These are phyloP conservation scores for Terfezia boudieri DNA, from an alignment of 495 filamentous ascomycete species.

Conservation along the genomic window DNA sequence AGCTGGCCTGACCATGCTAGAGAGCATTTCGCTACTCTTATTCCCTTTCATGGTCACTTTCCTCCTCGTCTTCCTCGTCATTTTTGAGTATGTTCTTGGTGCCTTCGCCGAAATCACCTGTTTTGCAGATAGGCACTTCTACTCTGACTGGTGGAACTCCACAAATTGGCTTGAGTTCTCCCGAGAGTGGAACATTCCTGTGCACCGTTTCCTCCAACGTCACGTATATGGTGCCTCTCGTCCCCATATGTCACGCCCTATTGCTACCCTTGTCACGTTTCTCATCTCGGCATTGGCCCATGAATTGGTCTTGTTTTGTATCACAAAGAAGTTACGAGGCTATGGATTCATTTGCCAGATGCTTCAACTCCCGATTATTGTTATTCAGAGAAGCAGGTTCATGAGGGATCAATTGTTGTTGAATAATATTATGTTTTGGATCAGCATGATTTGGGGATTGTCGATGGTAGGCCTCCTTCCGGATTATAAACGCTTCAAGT, in stretches of 20 bases:
- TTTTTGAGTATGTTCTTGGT: conserved; percentile 91
- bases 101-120: conserved; percentile 87
- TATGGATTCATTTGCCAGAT: conserved; percentile 92
- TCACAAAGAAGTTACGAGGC: conserved; percentile 87
- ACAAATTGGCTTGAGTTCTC: conserved; percentile 90
- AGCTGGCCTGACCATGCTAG: conserved; percentile 53
- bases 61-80: conserved; percentile 81
- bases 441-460: conserved; percentile 77
- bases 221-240: conserved; percentile 78
- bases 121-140: conserved; percentile 89
- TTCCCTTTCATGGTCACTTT: conserved; percentile 98
- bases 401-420: conserved; percentile 52
- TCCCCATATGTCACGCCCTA: conserved; percentile 46
- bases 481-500: not conserved
- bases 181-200: conserved; percentile 92
- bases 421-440: conserved; percentile 92
- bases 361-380: conserved; percentile 84
- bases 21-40: conserved; percentile 80
- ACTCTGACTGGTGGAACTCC: conserved; percentile 89
- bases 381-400: conserved; percentile 60
- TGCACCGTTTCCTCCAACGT: conserved; percentile 85
- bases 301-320: conserved; percentile 92
- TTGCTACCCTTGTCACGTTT: conserved; percentile 81
- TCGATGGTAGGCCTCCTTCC: conserved; percentile 41
- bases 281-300: conserved; percentile 72